Percentiles rank a stretch among this genome's conserved stretches.
phyloP scores from a whole-genome alignment of 331 rosid species.

The Arachis monticola region DNA sequence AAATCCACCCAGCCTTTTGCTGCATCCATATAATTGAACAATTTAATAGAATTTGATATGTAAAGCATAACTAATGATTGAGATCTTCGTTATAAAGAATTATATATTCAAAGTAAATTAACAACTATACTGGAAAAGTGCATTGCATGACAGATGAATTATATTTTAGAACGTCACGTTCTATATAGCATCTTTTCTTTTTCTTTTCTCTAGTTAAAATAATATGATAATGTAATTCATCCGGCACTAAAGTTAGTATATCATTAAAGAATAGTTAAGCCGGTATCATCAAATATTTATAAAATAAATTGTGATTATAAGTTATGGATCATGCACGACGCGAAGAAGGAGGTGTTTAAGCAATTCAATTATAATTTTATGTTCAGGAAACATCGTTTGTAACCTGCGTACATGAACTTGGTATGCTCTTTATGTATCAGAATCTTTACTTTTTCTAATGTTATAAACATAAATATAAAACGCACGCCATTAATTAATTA shows the following conservation, averaged over 20 bases:
- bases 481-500: background rate
- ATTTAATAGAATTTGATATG: slow-evolving; percentile 18
- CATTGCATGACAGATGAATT: slow-evolving; percentile 22
- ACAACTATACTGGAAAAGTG: slow-evolving; percentile 9
- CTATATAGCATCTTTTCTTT: slow-evolving; percentile 21
- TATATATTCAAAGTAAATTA: slow-evolving; percentile 20
- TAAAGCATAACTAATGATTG: slow-evolving; percentile 36
- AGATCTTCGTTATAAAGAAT: slow-evolving; percentile 20
- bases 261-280: background rate
- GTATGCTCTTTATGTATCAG: slow-evolving; percentile 40
- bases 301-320: background rate
- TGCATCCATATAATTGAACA: slow-evolving; percentile 2
- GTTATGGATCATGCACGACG: background rate
- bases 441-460: slow-evolving; percentile 41
- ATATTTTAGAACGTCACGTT: slow-evolving; percentile 33
- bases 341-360: background rate
- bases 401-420: slow-evolving; percentile 56
- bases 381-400: slow-evolving; percentile 26
- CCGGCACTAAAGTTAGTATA: background rate
- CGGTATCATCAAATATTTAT: background rate
- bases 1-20: background rate
- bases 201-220: background rate
- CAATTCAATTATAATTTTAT: slow-evolving; percentile 20
- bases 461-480: background rate
- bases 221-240: background rate